A percentile compares a stretch with the other conserved stretches of the same genome.
These are phyloP conservation scores for Hemisphaericaspora xylanilytica DNA, from an alignment of 1,139 yeast species.

Conservation along the genomic window DNA sequence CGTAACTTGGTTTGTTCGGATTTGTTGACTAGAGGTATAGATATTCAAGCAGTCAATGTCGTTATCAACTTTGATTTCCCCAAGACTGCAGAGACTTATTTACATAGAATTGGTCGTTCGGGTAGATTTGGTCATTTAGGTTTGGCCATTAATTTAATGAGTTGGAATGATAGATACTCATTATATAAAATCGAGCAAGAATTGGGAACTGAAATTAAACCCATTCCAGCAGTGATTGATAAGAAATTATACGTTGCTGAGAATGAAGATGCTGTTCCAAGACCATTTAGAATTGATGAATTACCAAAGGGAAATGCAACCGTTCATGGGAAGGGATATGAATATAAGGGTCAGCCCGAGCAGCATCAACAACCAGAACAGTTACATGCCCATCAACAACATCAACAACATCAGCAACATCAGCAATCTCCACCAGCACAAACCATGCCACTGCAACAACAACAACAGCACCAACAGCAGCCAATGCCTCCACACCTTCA, in stretches of 20 bases:
- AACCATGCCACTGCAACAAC: conserved; percentile 6
- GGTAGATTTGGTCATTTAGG: conserved; percentile 99
- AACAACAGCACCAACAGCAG: conserved; percentile 16
- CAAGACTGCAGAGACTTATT: conserved; percentile 93
- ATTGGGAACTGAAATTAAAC: conserved; percentile 94
- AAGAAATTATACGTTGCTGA: conserved; percentile 86
- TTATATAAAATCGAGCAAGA: conserved; percentile 95
- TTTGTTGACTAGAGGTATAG: conserved; percentile 96
- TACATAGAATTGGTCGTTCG: conserved; percentile 98
- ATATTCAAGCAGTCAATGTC: conserved; percentile 97
- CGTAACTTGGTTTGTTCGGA: conserved; percentile 97
- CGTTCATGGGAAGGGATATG: conserved; percentile 37
- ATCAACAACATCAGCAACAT: conserved; percentile 19
- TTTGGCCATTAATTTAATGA: conserved; percentile 92
- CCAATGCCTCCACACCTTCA: conserved; percentile 9
- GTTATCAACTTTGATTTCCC: conserved; percentile 98
- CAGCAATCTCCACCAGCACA: conserved; percentile 14
- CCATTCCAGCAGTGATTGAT: conserved; percentile 91
- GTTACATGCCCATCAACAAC: conserved; percentile 16
- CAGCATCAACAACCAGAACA: conserved; percentile 19
- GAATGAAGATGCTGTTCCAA: conserved; percentile 72
- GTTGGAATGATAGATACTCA: conserved; percentile 95
- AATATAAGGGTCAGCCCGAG: conserved; percentile 52
- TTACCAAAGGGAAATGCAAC: conserved; percentile 54
- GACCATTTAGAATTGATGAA: conserved; percentile 77